Conservation (phyloP, 495 filamentous ascomycete genomes). For the Xylaria intraflava region DNA sequence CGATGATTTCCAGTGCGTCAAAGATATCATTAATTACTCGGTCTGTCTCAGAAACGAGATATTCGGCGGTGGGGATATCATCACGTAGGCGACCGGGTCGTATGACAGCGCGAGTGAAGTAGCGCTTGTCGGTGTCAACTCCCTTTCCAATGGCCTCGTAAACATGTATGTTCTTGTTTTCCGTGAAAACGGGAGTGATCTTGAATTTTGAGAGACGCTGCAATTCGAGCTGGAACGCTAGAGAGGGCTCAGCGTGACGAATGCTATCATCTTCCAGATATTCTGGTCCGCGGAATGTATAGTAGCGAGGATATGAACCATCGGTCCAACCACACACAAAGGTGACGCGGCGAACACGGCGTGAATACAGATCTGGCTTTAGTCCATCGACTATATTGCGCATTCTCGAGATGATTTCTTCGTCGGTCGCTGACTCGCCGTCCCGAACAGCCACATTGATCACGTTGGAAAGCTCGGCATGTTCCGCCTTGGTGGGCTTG, state of each 20-base stretch:
- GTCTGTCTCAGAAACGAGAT: constrained; percentile 95
- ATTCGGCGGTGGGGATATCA: constrained; percentile 95
- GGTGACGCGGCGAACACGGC: constrained; percentile 79
- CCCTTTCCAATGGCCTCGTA: constrained; percentile 95
- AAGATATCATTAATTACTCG: constrained; percentile 95
- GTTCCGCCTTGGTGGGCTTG: constrained; percentile 48
- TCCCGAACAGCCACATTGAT: constrained; percentile 89
- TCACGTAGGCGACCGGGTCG: constrained; percentile 88
- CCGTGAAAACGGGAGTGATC: constrained; percentile 96
- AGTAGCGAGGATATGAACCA: constrained; percentile 94
- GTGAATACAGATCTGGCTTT: constrained; percentile 75
- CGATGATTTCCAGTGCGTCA: constrained; percentile 95
- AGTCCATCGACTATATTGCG: constrained; percentile 66
- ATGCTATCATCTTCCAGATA: constrained; percentile 91
- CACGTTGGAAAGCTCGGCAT: constrained; percentile 80
- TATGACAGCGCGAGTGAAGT: constrained; percentile 94
- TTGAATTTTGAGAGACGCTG: constrained; percentile 91
- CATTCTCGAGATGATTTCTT: constrained; percentile 70
- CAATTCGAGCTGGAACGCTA: constrained; percentile 97
- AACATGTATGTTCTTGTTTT: constrained; percentile 97
- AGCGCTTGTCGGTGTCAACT: constrained; percentile 90
- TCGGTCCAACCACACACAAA: constrained; percentile 95
- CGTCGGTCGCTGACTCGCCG: constrained; percentile 77
- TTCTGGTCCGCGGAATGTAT: constrained; percentile 87
- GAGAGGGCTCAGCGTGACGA: constrained; percentile 90